Evolutionary conservation across 805 yeast species (phyloP).

Genomic region (Torulaspora maleeae): DNA sequence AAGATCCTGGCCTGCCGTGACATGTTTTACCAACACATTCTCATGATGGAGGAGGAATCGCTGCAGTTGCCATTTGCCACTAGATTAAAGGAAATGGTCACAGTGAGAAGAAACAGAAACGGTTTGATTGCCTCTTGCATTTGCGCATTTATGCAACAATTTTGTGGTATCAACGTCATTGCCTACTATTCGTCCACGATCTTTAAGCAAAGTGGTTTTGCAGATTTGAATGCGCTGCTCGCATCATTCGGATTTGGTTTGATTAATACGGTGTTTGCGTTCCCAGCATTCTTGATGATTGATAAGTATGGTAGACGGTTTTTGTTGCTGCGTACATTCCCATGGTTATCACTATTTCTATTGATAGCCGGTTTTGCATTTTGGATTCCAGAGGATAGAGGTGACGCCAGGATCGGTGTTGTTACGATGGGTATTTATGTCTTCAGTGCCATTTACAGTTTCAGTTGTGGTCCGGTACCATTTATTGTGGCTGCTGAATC

Average conservation of each 20-base stretch:
- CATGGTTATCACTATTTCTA: constrained; percentile 56
- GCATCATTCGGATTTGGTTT: constrained; percentile 88
- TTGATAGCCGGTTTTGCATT: constrained; percentile 66
- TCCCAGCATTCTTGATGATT: constrained; percentile 77
- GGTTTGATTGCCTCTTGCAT: constrained; percentile 77
- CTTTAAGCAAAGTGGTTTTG: constrained; percentile 62
- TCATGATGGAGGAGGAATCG: constrained; percentile 58
- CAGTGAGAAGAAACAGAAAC: constrained; percentile 75
- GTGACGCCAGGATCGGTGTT: constrained; percentile 56
- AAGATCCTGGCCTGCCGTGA: constrained; percentile 66
- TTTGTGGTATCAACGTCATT: constrained; percentile 85
- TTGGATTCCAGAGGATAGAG: constrained; percentile 49
- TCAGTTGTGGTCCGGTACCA: constrained; percentile 88
- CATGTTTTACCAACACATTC: constrained; percentile 60
- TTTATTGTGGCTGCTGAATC: constrained; percentile 86
- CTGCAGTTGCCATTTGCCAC: constrained; percentile 43
- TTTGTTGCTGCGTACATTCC: constrained; percentile 55
- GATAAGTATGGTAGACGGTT: constrained; percentile 73
- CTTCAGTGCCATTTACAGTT: constrained; percentile 67
- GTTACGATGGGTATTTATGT: constrained; percentile 71
- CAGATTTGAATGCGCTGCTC: constrained; percentile 56
- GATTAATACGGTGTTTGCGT: constrained; percentile 72
- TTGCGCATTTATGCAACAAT: constrained; percentile 86
- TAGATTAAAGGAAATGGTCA: constrained; percentile 54
- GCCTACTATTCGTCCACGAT: constrained; percentile 81